Percentiles rank a stretch among this genome's conserved stretches.
phyloP scores from a whole-genome alignment of 192 early-diverging fungal genomes.

The Thamnidium elegans region DNA sequence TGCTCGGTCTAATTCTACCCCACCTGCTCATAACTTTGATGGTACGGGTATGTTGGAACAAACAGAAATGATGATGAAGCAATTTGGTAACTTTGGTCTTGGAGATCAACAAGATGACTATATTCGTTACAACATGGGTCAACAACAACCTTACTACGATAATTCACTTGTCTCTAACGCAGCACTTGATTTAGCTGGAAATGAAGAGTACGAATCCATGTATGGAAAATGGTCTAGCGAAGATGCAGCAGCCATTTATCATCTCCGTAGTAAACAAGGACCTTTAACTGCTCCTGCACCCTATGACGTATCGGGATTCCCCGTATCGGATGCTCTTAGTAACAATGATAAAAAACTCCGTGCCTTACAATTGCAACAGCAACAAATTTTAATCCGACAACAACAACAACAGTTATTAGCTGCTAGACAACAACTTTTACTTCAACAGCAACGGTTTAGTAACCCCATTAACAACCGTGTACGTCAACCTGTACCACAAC shows the following conservation, averaged over 20 bases:
- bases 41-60: slow-evolving; percentile 4
- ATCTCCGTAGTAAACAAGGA: background rate
- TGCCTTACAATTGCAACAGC: slow-evolving; percentile 40
- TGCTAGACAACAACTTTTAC: slow-evolving; percentile 4
- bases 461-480: background rate
- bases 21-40: slow-evolving; percentile 13
- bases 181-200: no score
- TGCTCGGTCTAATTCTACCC: slow-evolving; percentile 31
- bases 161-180: no score
- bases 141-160: no score
- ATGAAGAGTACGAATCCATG: background rate
- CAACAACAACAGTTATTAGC: slow-evolving; percentile 36
- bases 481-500: background rate
- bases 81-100: slow-evolving; percentile 26
- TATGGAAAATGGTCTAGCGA: background rate
- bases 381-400: slow-evolving; percentile 46
- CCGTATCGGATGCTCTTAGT: background rate
- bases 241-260: slow-evolving; percentile 25
- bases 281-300: no score
- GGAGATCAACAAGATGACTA: background rate
- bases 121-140: no score
- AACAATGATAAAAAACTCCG: slow-evolving; percentile 48
- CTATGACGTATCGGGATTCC: no score
- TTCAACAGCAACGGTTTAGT: slow-evolving; percentile 32
- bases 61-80: slow-evolving; percentile 23